Evolutionary conservation across 202 grass and related monocot genomes (phyloP).

Genomic region (Setaria italica): DNA sequence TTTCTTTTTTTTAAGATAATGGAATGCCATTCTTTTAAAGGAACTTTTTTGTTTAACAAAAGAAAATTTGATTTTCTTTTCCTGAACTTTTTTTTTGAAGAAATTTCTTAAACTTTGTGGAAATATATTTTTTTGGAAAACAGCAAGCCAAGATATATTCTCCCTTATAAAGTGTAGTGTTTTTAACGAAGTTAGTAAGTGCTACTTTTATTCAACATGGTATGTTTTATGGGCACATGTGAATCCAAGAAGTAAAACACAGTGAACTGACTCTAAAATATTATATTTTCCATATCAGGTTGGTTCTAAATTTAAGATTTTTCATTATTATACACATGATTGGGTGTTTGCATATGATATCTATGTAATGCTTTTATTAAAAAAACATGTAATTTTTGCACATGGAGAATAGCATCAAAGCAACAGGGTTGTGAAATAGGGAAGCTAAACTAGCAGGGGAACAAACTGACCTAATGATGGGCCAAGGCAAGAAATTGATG

Average conservation of each 20-base stretch:
- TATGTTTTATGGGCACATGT: too few species aligned
- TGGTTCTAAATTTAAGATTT: neutral
- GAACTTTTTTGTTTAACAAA: neutral
- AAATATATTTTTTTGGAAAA: neutral
- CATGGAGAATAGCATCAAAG: neutral
- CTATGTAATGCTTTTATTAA: neutral
- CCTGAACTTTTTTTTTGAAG: neutral
- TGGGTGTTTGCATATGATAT: neutral
- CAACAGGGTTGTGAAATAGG: neutral
- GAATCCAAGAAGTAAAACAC: neutral
- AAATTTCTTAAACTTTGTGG: neutral
- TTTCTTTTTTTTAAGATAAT: neutral
- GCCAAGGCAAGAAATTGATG: neutral
- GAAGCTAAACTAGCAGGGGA: neutral
- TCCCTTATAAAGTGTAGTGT: neutral
- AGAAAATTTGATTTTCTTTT: neutral
- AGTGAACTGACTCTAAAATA: neutral
- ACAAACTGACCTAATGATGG: slow-evolving; percentile 6
- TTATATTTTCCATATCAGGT: neutral
- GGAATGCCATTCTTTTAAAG: neutral
- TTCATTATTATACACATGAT: neutral
- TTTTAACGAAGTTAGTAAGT: neutral
- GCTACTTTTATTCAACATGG: neutral
- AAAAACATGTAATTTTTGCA: neutral
- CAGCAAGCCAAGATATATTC: neutral